Percentiles rank a stretch among this genome's conserved stretches.
phyloP scores from a whole-genome alignment of 176 grass and related monocot species.

The Eleusine coracana region DNA sequence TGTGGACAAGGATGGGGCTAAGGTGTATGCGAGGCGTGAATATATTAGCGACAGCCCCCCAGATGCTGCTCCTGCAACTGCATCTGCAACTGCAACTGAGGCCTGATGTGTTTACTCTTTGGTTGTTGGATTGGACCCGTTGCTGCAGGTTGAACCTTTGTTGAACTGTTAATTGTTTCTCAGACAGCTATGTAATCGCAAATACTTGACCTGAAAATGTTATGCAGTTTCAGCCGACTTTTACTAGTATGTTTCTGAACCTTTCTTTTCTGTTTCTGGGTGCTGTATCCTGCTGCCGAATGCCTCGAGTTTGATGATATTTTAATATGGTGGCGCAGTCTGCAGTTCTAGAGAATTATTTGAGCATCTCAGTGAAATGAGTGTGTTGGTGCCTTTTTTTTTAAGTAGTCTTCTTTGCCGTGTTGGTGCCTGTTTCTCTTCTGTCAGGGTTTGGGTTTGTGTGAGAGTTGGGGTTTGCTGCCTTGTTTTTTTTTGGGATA shows the following conservation, averaged over 20 bases:
- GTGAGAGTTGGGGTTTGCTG: no score
- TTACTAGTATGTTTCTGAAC: slow-evolving; percentile 4
- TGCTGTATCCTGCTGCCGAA: not conserved
- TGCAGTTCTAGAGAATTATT: not conserved
- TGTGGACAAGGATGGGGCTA: slow-evolving; percentile 56
- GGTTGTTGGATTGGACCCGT: not conserved
- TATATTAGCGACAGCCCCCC: slow-evolving; percentile 6
- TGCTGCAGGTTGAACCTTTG: not conserved
- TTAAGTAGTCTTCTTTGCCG: not conserved
- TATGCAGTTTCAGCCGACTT: slow-evolving; percentile 30
- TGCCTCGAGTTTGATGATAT: not conserved
- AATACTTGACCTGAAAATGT: slow-evolving; percentile 21
- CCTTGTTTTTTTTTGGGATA: no score
- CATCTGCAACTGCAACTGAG: not conserved
- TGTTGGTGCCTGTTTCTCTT: not conserved
- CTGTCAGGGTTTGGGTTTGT: not conserved
- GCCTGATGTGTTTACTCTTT: slow-evolving; percentile 16
- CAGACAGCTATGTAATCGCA: slow-evolving; percentile 39
- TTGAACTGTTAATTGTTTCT: slow-evolving; percentile 35
- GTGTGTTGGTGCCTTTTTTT: not conserved
- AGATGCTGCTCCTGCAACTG: slow-evolving; percentile 7
- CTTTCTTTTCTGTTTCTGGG: not conserved
- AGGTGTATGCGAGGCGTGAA: slow-evolving; percentile 29
- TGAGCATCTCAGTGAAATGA: not conserved
- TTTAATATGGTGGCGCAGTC: not conserved